These are phyloP conservation scores for Exserohilum rostratum DNA, from an alignment of 2,329 filamentous ascomycete species.

Conservation along the genomic window DNA sequence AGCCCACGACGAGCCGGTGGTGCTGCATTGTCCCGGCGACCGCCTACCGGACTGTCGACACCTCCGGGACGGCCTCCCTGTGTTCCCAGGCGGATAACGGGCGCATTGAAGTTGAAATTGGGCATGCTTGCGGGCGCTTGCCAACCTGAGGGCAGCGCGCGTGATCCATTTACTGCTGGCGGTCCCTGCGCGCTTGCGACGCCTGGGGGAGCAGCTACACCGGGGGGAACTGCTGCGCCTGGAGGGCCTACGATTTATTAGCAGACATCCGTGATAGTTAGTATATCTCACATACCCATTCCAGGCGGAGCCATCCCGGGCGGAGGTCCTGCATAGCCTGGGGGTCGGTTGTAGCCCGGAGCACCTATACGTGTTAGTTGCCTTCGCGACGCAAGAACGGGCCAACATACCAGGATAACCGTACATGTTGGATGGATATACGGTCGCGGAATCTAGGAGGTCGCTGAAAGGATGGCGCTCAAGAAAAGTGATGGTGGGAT, in stretches of 20 bases:
- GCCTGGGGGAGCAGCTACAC: slow-evolving; percentile 76
- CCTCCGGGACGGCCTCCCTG: slow-evolving; percentile 66
- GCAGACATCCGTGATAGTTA: neutral
- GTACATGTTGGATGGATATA: slow-evolving; percentile 37
- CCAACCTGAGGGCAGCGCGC: slow-evolving; percentile 80
- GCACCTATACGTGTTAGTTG: slow-evolving; percentile 44
- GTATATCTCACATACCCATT: slow-evolving; percentile 66
- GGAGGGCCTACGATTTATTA: slow-evolving; percentile 16
- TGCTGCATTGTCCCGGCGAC: slow-evolving; percentile 56
- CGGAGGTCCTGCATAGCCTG: slow-evolving; percentile 74
- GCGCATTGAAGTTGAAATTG: slow-evolving; percentile 97
- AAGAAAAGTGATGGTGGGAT: neutral
- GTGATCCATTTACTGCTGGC: slow-evolving; percentile 79
- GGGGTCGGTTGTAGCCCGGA: slow-evolving; percentile 74
- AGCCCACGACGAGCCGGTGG: slow-evolving; percentile 56
- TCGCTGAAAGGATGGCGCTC: neutral
- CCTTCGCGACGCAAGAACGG: neutral
- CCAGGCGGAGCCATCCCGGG: slow-evolving; percentile 79
- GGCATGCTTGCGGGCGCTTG: slow-evolving; percentile 90
- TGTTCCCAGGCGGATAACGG: slow-evolving; percentile 91
- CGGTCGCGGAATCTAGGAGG: slow-evolving; percentile 1
- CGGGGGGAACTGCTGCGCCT: slow-evolving; percentile 63
- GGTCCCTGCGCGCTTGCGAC: slow-evolving; percentile 74
- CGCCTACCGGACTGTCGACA: slow-evolving; percentile 50
- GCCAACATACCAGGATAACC: slow-evolving; percentile 41